These are phyloP conservation scores for Mytilinidion resinicola DNA, from an alignment of 495 filamentous ascomycete species.

Conservation along the genomic window DNA sequence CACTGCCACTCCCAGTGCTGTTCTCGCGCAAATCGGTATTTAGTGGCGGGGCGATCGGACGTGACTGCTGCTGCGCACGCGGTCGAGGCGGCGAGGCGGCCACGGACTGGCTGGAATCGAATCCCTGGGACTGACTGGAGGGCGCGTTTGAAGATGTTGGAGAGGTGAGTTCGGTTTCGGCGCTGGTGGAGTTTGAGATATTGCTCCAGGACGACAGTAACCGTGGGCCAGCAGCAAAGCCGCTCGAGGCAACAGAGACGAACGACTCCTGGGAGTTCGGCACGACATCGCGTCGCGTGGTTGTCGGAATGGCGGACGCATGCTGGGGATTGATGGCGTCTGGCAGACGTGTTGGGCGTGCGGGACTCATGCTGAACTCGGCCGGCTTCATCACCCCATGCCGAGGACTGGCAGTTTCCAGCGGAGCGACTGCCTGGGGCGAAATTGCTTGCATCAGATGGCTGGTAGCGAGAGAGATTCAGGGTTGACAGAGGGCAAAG, in stretches of 20 bases:
- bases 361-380: not conserved
- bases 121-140: constrained; percentile 16
- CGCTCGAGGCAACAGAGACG: constrained; percentile 13
- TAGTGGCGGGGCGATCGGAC: constrained; percentile 8
- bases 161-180: constrained; percentile 22
- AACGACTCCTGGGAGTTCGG: constrained; percentile 27
- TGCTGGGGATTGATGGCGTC: not conserved
- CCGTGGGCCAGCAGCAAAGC: constrained; percentile 9
- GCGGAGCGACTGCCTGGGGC: not conserved
- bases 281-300: not conserved
- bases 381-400: not conserved
- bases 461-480: not conserved
- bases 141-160: constrained; percentile 14
- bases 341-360: constrained; percentile 2
- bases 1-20: constrained; percentile 8
- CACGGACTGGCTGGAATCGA: constrained; percentile 3
- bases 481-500: too few species aligned
- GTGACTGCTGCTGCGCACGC: constrained; percentile 6
- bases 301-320: not conserved
- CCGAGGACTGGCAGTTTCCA: not conserved
- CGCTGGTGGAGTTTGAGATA: constrained; percentile 17
- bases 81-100: constrained; percentile 9
- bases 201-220: constrained; percentile 22
- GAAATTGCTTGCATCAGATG: not conserved
- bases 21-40: constrained; percentile 7